These are phyloP conservation scores for Fusarium succisae DNA, from an alignment of 2,329 filamentous ascomycete genomes.

Conservation along the genomic window DNA sequence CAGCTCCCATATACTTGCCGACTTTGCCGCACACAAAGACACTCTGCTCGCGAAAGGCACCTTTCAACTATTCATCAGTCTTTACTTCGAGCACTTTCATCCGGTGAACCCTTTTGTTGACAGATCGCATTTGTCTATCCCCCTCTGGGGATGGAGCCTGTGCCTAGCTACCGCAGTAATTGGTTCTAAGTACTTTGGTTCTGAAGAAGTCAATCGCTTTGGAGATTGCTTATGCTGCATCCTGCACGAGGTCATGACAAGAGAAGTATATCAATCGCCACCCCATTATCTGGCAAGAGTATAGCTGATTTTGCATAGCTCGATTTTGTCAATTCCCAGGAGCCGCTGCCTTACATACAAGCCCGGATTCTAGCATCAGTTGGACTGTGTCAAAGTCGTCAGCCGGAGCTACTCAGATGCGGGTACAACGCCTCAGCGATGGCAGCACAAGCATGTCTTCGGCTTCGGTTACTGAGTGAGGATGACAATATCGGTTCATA, in stretches of 20 bases:
- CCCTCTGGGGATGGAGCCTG: background rate
- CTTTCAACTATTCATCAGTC: background rate
- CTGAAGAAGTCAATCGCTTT: background rate
- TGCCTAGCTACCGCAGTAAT: background rate
- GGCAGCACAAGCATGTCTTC: background rate
- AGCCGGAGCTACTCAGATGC: background rate
- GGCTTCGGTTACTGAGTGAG: background rate
- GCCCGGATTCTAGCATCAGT: background rate
- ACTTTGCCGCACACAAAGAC: background rate
- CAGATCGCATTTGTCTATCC: background rate
- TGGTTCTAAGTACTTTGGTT: background rate
- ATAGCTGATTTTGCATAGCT: background rate
- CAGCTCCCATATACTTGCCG: background rate
- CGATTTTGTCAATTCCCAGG: background rate
- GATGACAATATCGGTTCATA: background rate
- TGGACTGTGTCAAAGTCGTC: background rate
- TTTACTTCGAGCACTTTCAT: background rate
- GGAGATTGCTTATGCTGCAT: background rate
- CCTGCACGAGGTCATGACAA: background rate
- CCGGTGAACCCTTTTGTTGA: background rate
- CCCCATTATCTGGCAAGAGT: accelerated
- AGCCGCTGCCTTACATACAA: background rate
- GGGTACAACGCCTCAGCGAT: background rate
- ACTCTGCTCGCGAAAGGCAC: background rate
- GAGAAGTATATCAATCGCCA: background rate